Evolutionary conservation across 805 yeast species (phyloP), one percentile per base, ranked within the genome.

Genomic region (Starmerella cellae): DNA sequence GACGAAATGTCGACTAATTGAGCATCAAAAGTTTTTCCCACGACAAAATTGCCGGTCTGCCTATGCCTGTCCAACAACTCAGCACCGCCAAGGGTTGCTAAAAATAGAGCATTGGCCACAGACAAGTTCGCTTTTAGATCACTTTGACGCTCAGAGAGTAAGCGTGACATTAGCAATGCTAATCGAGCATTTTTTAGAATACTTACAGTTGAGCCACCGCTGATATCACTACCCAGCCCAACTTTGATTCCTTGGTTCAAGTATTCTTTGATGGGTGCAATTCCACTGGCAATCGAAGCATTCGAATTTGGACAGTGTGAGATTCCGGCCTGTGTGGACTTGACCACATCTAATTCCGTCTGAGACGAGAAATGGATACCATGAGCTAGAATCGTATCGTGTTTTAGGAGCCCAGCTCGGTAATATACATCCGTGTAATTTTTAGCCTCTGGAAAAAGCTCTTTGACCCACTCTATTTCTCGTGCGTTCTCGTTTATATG

Each of bases 221-320:
- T 77, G 32, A 80, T 72, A 55, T 81, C 93, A 1, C 85, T 74
- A 1, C 93, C 93, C 39, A 88, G 67, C 8, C 93, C 74, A 19
- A 91, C 93, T 42, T 82, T 79, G 46, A 84, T 69, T 10, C 71
- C 73, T 31, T 70, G 69, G 36, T 77, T 68, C 42, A 85, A 64
- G 33, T 83, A 62, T 68, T 77, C 71, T 51, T 79, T 71, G 10
- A 88, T 74, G 17, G 84, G 79, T 8, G 94, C 87, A 60, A 84
- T 93, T 16, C 98, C 98, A 10, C 93, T 79, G 0, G 94, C 77
- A 44, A 88, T 70, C 16, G 91, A 75, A 1, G 94, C 75, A 59
- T 88, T 88, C 16, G 94, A 82, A 10, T 84, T 75, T 2, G 98
- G 98, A 63, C 98, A 88, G 61, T 91, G 97, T 4, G 94, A 71